Evolutionary conservation across 257 asterid species (phyloP).

Genomic region (Buddleja alternifolia): DNA sequence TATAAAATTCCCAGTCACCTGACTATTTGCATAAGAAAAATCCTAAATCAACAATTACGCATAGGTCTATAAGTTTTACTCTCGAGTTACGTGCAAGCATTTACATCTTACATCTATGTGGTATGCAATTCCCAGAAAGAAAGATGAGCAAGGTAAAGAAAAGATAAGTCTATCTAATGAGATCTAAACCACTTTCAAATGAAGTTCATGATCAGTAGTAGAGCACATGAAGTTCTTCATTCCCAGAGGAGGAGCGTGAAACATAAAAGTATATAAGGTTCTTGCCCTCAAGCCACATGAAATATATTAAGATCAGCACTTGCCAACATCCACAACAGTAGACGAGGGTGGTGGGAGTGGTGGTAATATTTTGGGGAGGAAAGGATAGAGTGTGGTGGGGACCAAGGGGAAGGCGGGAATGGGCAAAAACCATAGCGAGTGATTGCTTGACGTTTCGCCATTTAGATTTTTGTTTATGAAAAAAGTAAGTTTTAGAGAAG

Average conservation of each 20-base stretch:
- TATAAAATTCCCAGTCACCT: slow-evolving; percentile 15
- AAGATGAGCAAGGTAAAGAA: slow-evolving; percentile 3
- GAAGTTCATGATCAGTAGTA: too few relatives aligned
- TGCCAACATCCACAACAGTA: not conserved
- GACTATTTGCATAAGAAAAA: not conserved
- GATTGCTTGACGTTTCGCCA: too few relatives aligned
- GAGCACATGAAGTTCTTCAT: not conserved
- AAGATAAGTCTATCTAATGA: not conserved
- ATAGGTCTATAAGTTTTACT: not conserved
- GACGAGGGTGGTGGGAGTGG: not conserved
- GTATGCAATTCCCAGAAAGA: slow-evolving; percentile 14
- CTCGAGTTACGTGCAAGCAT: slow-evolving; percentile 19
- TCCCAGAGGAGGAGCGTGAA: not conserved
- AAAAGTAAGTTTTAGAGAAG: too few relatives aligned
- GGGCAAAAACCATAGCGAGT: too few relatives aligned
- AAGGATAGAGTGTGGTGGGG: not conserved
- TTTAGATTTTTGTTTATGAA: too few relatives aligned
- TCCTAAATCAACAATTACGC: not conserved
- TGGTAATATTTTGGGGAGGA: not conserved
- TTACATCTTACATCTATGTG: slow-evolving; percentile 1
- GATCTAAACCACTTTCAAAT: not conserved
- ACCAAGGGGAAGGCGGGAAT: too few relatives aligned
- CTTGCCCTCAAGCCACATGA: not conserved
- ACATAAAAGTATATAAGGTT: not conserved
- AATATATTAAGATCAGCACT: not conserved